Conservation (phyloP, 1,139 yeast genomes). For the Kodamaea suecica region DNA sequence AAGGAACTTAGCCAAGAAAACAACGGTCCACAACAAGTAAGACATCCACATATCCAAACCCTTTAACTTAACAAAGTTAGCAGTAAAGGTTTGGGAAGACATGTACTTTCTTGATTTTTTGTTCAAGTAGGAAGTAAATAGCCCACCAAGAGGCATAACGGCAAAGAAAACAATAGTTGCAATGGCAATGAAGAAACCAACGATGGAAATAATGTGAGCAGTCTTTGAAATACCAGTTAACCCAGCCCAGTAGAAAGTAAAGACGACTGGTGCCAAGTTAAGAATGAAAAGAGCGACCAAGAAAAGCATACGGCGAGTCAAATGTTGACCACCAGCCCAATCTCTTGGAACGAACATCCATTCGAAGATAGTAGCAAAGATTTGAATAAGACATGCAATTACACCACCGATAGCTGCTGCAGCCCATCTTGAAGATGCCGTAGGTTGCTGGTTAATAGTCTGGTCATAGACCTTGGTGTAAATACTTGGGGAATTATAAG, state of each 20-base stretch:
- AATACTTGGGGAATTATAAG: conserved; percentile 87
- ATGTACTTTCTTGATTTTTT: conserved; percentile 86
- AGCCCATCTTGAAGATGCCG: conserved; percentile 89
- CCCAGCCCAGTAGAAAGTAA: conserved; percentile 81
- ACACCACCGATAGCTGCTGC: conserved; percentile 91
- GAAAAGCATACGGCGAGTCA: conserved; percentile 81
- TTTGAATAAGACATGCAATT: conserved; percentile 76
- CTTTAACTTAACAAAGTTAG: conserved; percentile 72
- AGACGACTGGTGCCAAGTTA: conserved; percentile 84
- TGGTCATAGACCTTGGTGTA: conserved; percentile 86
- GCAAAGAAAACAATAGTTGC: conserved; percentile 83
- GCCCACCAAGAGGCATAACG: conserved; percentile 95
- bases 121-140: conserved; percentile 90
- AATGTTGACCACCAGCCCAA: conserved; percentile 99
- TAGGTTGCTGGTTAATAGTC: conserved; percentile 77
- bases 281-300: conserved; percentile 60
- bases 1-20: conserved; percentile 79
- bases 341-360: conserved; percentile 97
- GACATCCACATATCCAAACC: conserved; percentile 98
- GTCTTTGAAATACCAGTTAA: conserved; percentile 63
- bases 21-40: conserved; percentile 82
- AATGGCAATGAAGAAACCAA: conserved; percentile 85
- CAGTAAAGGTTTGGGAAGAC: conserved; percentile 94
- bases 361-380: conserved; percentile 84
- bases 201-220: conserved; percentile 80